Evolutionary conservation across 2,329 filamentous ascomycete genomes (phyloP), one percentile per base, ranked within the genome.

Genomic region (Zymoseptoria passerinii): DNA sequence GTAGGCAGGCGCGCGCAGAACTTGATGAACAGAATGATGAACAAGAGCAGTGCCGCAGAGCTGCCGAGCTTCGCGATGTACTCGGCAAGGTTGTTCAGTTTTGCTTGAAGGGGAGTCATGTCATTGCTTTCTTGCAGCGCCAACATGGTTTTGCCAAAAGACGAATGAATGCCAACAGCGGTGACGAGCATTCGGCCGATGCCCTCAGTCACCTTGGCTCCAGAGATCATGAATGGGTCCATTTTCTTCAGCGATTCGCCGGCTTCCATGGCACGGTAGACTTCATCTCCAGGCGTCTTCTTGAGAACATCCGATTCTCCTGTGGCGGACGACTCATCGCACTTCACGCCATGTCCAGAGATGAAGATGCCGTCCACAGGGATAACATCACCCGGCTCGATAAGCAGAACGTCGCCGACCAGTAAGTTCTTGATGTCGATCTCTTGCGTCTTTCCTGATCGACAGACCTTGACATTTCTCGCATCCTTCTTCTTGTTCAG

Each of bases 141-240:
- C 81, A 92, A 87, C 76, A 92, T 81, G 2, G 85, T 90, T 67
- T 89, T 88, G 57, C 89, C 89, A 67, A 89, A 85, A 29, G 83
- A 87, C 0, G 88, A 89, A 71, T 92, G 81, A 40, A 87, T 79
- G 62, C 89, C 89, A 18, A 86, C 84, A 4, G 88, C 83, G 1
- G 87, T 90, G 56, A 91, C 88, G 56, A 92, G 71, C 72, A 90
- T 92, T 3, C 82, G 84, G 8, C 89, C 89, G 7, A 90, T 80
- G 56, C 89, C 89, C 67, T 90, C 87, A 0, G 84, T 84, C 9
- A 92, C 84, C 65, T 90, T 90, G 2, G 86, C 86, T 51, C 89
- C 92, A 28, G 91, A 96, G 65, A 95, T 89, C 67, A 96, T 90
- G 72, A 92, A 92, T 0, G 89, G 89, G 65, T 92, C 89, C 61